Conservation (phyloP, 2,329 filamentous ascomycete genomes). For the Neonectria neomacrospora region DNA sequence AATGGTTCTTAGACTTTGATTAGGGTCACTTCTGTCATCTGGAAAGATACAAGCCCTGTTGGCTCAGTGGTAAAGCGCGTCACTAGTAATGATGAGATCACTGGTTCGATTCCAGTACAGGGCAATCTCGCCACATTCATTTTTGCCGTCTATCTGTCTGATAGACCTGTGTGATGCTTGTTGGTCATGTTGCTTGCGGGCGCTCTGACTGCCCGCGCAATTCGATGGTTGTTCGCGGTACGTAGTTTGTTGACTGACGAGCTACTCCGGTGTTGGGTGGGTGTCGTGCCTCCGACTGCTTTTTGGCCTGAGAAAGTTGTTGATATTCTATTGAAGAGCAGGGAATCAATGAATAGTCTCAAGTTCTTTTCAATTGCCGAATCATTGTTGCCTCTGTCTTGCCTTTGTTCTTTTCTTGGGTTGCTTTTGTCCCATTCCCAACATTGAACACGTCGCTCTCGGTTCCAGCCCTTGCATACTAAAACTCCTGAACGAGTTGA, state of each 20-base stretch:
- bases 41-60: constrained; percentile 41
- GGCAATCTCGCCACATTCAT: constrained; percentile 29
- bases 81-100: constrained; percentile 53
- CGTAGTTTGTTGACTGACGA: background rate
- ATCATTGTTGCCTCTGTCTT: background rate
- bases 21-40: no score
- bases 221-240: no score
- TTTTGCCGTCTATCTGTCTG: no score
- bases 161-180: background rate
- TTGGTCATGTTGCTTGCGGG: no score
- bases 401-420: background rate
- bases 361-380: background rate
- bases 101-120: constrained; percentile 51
- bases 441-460: background rate
- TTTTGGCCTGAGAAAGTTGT: background rate
- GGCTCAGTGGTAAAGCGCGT: constrained; percentile 52
- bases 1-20: no score
- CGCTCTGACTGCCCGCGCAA: no score
- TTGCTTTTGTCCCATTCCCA: background rate
- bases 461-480: background rate
- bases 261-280: no score
- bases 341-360: background rate
- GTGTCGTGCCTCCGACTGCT: no score
- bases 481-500: background rate
- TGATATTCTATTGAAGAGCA: background rate